phyloP scores from a whole-genome alignment of 768 basidiomycete genomes.

The Leccinum broughii region DNA sequence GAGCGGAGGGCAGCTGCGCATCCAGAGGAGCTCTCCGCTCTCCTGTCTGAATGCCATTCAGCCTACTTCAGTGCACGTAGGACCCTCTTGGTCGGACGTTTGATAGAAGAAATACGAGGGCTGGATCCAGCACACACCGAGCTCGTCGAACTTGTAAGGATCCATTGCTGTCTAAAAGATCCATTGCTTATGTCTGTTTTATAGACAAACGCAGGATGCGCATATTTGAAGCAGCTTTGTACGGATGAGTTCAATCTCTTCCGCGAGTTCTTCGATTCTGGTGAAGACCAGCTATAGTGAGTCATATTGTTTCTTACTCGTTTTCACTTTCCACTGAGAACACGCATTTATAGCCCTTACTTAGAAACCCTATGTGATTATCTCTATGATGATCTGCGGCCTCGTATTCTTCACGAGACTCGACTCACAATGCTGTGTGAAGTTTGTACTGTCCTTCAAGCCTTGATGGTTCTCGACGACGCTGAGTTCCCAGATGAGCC shows the following conservation, averaged over 20 bases:
- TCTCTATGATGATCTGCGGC: slow-evolving; percentile 93
- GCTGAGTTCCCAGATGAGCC: slow-evolving; percentile 38
- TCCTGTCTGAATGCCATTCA: slow-evolving; percentile 83
- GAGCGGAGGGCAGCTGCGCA: slow-evolving; percentile 74
- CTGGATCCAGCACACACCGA: slow-evolving; percentile 80
- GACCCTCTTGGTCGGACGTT: slow-evolving; percentile 65
- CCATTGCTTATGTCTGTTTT: not conserved
- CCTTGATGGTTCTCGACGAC: slow-evolving; percentile 91
- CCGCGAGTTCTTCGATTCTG: slow-evolving; percentile 83
- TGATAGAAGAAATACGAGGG: slow-evolving; percentile 79
- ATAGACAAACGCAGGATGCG: slow-evolving; percentile 89
- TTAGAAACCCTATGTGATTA: slow-evolving; percentile 91
- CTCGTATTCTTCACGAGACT: slow-evolving; percentile 91
- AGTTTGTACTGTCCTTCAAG: slow-evolving; percentile 94
- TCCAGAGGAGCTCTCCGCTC: slow-evolving; percentile 79
- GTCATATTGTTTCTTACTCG: slow-evolving; percentile 24
- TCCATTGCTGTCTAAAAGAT: not conserved
- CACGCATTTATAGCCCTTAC: slow-evolving; percentile 61
- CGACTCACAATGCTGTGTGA: slow-evolving; percentile 86
- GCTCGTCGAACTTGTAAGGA: slow-evolving; percentile 83
- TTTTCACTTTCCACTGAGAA: slow-evolving; percentile 8
- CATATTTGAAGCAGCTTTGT: slow-evolving; percentile 89
- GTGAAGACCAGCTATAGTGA: slow-evolving; percentile 73
- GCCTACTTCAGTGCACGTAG: slow-evolving; percentile 82
- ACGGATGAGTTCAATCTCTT: slow-evolving; percentile 87